Percentiles rank a stretch among this genome's conserved stretches.
Conservation (phyloP, 345 rosid species). For the Anastatica hierochuntica region DNA sequence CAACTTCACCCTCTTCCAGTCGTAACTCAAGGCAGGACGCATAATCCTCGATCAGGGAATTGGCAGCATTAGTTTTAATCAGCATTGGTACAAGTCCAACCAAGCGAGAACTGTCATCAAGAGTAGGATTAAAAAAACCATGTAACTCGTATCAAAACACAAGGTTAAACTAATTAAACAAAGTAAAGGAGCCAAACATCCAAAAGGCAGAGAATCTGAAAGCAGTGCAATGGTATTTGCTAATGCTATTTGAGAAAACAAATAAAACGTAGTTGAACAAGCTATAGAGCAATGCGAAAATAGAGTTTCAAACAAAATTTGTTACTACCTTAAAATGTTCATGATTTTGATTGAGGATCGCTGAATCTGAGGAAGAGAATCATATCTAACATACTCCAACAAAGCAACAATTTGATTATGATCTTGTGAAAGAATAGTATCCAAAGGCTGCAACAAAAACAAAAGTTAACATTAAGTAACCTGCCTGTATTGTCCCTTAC, state of each 20-base stretch:
- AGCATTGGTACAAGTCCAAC: conserved; percentile 81
- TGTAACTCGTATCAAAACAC: not conserved
- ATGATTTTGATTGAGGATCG: conserved; percentile 73
- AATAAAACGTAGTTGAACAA: conserved; percentile 1
- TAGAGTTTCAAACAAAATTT: not conserved
- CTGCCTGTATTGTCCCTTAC: not conserved
- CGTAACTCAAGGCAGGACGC: conserved; percentile 86
- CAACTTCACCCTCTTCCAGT: conserved; percentile 59
- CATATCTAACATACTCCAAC: conserved; percentile 94
- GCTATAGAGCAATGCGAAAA: conserved; percentile 10
- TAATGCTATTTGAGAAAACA: not conserved
- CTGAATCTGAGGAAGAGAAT: conserved; percentile 66
- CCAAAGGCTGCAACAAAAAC: conserved; percentile 69
- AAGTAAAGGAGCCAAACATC: no score
- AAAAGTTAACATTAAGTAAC: conserved; percentile 5
- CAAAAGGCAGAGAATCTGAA: not conserved
- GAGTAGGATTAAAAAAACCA: not conserved
- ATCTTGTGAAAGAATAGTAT: conserved; percentile 85
- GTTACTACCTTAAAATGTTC: conserved; percentile 68
- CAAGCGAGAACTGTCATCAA: conserved; percentile 69
- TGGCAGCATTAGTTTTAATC: conserved; percentile 66
- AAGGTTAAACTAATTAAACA: no score
- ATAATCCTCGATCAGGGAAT: conserved; percentile 67
- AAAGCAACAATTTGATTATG: conserved; percentile 69
- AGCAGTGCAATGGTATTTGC: conserved; percentile 9